Conservation (phyloP, 768 basidiomycete genomes). For the Sistotremastrum niveocremeum region DNA sequence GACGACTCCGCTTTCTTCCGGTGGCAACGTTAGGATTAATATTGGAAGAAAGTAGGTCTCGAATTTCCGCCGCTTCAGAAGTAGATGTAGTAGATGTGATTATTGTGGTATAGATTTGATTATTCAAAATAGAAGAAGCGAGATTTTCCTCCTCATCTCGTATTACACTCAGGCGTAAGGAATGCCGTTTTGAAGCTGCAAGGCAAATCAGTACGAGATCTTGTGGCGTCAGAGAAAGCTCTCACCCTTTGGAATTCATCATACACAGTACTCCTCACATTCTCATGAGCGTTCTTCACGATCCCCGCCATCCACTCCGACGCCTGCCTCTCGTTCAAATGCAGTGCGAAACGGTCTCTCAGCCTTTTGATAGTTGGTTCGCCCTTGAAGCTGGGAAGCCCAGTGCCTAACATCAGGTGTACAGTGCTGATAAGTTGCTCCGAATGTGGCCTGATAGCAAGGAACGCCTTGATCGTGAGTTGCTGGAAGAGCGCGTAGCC, state of each 20-base stretch:
- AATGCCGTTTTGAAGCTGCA: too few relatives aligned
- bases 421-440: constrained; percentile 83
- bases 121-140: too few relatives aligned
- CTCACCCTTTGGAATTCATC: constrained; percentile 90
- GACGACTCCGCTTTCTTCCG: too few relatives aligned
- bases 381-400: constrained; percentile 93
- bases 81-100: too few relatives aligned
- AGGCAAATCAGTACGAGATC: background rate
- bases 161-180: too few relatives aligned
- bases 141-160: too few relatives aligned
- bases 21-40: too few relatives aligned
- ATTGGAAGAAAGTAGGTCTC: too few relatives aligned
- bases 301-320: constrained; percentile 88
- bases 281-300: constrained; percentile 89
- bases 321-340: constrained; percentile 76
- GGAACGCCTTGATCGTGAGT: constrained; percentile 90
- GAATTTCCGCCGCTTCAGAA: too few relatives aligned
- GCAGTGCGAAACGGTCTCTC: constrained; percentile 73
- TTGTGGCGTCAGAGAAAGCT: background rate
- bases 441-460: constrained; percentile 89
- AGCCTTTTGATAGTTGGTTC: constrained; percentile 82
- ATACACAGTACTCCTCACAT: constrained; percentile 83
- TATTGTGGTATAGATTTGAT: too few relatives aligned
- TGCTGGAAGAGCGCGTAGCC: constrained; percentile 92
- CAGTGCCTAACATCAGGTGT: constrained; percentile 89